Conservation (phyloP, 345 rosid species). For the Brassica nigra region DNA sequence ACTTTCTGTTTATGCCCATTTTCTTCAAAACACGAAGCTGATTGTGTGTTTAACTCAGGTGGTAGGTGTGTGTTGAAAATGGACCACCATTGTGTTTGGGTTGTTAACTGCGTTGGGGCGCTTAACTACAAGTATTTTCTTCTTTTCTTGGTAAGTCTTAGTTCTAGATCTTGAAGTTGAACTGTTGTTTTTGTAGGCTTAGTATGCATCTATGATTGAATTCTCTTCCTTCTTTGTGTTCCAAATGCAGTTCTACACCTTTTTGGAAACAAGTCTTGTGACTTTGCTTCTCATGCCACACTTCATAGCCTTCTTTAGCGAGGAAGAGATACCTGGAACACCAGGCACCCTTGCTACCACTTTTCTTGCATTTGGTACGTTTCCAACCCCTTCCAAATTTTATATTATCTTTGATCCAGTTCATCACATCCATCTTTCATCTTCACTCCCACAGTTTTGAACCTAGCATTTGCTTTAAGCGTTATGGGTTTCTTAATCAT, state of each 20-base stretch:
- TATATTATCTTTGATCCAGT: neutral
- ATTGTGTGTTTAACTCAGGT: constrained; percentile 52
- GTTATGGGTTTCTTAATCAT: constrained; percentile 90
- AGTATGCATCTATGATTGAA: too few relatives aligned
- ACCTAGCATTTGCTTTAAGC: constrained; percentile 91
- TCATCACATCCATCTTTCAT: constrained; percentile 11
- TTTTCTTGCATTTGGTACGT: constrained; percentile 89
- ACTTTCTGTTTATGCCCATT: too few relatives aligned
- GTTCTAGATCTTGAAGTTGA: too few relatives aligned
- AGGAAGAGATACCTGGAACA: constrained; percentile 80
- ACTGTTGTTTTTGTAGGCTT: too few relatives aligned
- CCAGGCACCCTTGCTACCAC: constrained; percentile 94
- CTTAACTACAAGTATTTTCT: constrained; percentile 90
- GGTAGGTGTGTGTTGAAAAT: constrained; percentile 90
- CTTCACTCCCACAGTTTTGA: constrained; percentile 59
- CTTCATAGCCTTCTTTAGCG: constrained; percentile 61
- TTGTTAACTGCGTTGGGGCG: constrained; percentile 96
- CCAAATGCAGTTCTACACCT: constrained; percentile 83
- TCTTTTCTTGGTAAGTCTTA: constrained; percentile 80
- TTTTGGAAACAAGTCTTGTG: constrained; percentile 87
- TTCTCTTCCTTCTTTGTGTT: too few relatives aligned
- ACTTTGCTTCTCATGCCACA: constrained; percentile 84
- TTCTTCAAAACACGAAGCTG: neutral
- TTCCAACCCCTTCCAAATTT: neutral
- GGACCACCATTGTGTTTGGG: constrained; percentile 99